These are phyloP conservation scores for Tremella yokohamensis DNA, from an alignment of 768 basidiomycete genomes.

Conservation along the genomic window DNA sequence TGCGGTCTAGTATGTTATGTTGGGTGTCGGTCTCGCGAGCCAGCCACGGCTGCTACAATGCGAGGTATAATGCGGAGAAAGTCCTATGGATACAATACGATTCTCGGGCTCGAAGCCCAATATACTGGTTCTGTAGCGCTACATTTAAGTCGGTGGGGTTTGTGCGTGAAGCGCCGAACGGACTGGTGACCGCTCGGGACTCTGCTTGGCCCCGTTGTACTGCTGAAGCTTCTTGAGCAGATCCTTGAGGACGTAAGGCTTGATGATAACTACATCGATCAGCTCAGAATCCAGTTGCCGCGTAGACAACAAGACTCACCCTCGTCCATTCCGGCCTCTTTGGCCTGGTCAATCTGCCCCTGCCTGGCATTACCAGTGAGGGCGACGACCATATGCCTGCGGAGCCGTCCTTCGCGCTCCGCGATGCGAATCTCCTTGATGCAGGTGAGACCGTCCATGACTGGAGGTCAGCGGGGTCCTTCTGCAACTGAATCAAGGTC, in stretches of 20 bases:
- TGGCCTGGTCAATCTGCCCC: conserved; percentile 46
- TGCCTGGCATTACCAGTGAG: conserved; percentile 48
- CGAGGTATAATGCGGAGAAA: too few relatives aligned
- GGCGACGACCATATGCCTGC: conserved; percentile 34
- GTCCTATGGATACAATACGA: too few relatives aligned
- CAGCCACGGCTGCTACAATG: too few relatives aligned
- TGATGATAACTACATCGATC: conserved; percentile 32
- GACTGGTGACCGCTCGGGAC: too few relatives aligned
- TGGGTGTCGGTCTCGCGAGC: too few relatives aligned
- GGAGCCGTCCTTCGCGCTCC: conserved; percentile 33
- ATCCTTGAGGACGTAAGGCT: conserved; percentile 39
- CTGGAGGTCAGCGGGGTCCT: conserved; percentile 6
- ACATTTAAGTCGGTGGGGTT: too few relatives aligned
- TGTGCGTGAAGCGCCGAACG: too few relatives aligned
- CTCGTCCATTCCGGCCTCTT: conserved; percentile 44
- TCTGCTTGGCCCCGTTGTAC: too few relatives aligned
- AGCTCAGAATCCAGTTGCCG: background rate
- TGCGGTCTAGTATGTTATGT: too few relatives aligned
- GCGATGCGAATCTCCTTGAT: conserved; percentile 36
- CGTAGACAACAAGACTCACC: conserved; percentile 16
- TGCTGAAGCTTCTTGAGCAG: conserved; percentile 31
- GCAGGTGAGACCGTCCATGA: conserved; percentile 49
- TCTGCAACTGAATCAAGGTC: background rate
- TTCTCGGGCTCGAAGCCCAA: too few relatives aligned
- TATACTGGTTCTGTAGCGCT: too few relatives aligned